Evolutionary conservation across 116 monocot species (phyloP).

Genomic region (Posidonia oceanica): DNA sequence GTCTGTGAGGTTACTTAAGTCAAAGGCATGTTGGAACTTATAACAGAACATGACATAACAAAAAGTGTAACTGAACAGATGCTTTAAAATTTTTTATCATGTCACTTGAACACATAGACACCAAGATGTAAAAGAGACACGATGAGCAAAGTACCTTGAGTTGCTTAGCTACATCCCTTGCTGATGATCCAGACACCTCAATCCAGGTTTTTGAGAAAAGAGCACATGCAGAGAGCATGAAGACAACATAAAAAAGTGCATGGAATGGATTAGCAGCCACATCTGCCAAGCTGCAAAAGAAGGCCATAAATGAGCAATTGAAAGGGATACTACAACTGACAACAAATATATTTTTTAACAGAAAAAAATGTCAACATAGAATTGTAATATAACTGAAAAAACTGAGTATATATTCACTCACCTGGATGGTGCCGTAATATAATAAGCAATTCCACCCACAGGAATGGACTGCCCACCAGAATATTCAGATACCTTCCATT

Average conservation of each 20-base stretch:
- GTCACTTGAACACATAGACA: background rate
- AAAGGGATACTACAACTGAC: background rate
- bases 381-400: background rate
- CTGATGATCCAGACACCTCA: constrained; percentile 60
- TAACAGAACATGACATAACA: too few species aligned
- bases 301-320: background rate
- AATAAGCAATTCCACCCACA: constrained; percentile 59
- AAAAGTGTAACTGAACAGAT: background rate
- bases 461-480: constrained; percentile 47
- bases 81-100: background rate
- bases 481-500: constrained; percentile 34
- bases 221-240: constrained; percentile 55
- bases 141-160: constrained; percentile 27
- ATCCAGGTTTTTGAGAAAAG: constrained; percentile 68
- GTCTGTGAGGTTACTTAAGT: too few species aligned
- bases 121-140: background rate
- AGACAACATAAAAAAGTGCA: constrained; percentile 59
- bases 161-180: constrained; percentile 53
- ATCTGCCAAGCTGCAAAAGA: constrained; percentile 38
- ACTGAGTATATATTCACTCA: background rate
- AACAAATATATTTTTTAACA: background rate
- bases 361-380: background rate
- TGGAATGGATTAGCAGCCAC: constrained; percentile 50
- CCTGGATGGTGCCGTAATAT: constrained; percentile 38
- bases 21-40: too few species aligned